These are phyloP conservation scores for Abrus pulchellus DNA, from an alignment of 306 rosid genomes.

Conservation along the genomic window DNA sequence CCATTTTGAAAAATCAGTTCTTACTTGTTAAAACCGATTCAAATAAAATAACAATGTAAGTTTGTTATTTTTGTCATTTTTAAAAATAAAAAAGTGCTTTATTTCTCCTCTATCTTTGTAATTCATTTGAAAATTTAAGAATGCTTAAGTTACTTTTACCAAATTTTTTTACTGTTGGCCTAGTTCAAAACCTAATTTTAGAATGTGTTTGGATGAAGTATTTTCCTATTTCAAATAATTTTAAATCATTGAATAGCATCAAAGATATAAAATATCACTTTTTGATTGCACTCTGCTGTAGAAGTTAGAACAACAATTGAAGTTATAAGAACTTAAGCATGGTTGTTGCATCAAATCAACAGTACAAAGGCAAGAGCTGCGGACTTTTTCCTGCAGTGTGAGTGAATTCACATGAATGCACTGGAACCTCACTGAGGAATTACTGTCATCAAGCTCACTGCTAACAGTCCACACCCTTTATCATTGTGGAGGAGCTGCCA, in stretches of 20 bases:
- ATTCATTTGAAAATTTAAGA: not conserved
- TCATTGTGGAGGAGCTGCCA: constrained; percentile 55
- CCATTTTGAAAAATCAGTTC: not conserved
- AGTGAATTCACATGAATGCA: constrained; percentile 67
- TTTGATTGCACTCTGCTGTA: not conserved
- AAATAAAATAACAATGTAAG: not conserved
- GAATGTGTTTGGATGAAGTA: not conserved
- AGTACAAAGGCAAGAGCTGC: constrained; percentile 66
- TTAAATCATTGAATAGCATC: not conserved
- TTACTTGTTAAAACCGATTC: constrained; percentile 11
- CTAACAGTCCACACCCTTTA: constrained; percentile 62
- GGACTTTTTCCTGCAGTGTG: constrained; percentile 71
- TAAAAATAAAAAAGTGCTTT: not conserved
- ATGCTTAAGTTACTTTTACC: not conserved
- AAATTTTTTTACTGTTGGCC: not conserved
- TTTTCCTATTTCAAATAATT: constrained; percentile 23
- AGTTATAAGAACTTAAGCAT: not conserved
- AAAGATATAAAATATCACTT: constrained; percentile 12
- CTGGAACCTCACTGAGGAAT: constrained; percentile 40
- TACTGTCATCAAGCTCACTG: constrained; percentile 35
- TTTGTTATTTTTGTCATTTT: not conserved
- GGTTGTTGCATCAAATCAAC: not conserved
- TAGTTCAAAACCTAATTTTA: constrained; percentile 9
- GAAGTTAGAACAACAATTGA: constrained; percentile 14
- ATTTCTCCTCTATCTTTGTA: not conserved